phyloP scores from a whole-genome alignment of 2,329 filamentous ascomycete species.

The Cladosporium cucumerinum region DNA sequence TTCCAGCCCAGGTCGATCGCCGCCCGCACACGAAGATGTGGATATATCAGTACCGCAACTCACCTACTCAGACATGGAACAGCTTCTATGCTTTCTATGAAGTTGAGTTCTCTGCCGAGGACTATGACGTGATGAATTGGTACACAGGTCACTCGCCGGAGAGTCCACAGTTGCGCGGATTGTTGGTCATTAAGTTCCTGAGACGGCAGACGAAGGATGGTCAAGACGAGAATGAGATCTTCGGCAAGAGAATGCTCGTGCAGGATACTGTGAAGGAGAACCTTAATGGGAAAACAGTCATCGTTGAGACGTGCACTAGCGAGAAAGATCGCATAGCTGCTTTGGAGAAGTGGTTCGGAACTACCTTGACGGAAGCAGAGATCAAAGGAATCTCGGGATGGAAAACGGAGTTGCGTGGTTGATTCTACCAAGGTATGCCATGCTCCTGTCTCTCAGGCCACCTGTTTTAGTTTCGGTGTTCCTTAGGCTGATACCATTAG shows the following conservation, averaged over 20 bases:
- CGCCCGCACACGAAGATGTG: slow-evolving; percentile 40
- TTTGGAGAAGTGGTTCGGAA: slow-evolving; percentile 44
- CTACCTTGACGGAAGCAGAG: slow-evolving; percentile 40
- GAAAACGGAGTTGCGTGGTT: not conserved
- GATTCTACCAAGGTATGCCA: not conserved
- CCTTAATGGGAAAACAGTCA: slow-evolving; percentile 42
- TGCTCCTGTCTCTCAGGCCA: not conserved
- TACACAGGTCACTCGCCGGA: slow-evolving; percentile 46
- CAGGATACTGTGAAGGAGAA: slow-evolving; percentile 45
- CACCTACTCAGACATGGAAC: slow-evolving; percentile 51
- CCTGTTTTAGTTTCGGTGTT: not conserved
- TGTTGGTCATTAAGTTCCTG: slow-evolving; percentile 53
- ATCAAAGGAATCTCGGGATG: slow-evolving; percentile 35
- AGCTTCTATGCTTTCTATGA: slow-evolving; percentile 64
- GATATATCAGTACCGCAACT: slow-evolving; percentile 41
- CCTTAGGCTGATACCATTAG: not conserved
- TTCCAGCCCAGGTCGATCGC: slow-evolving; percentile 24
- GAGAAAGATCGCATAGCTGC: slow-evolving; percentile 43
- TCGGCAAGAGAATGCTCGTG: slow-evolving; percentile 41
- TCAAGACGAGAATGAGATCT: slow-evolving; percentile 28
- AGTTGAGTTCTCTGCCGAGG: slow-evolving; percentile 57
- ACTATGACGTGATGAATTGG: slow-evolving; percentile 61
- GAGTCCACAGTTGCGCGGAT: slow-evolving; percentile 52
- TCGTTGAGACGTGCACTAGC: slow-evolving; percentile 40
- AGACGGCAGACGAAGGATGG: slow-evolving; percentile 18